Evolutionary conservation across 208 protist species (phyloP).

Genomic region (Trichomonas gallinae): DNA sequence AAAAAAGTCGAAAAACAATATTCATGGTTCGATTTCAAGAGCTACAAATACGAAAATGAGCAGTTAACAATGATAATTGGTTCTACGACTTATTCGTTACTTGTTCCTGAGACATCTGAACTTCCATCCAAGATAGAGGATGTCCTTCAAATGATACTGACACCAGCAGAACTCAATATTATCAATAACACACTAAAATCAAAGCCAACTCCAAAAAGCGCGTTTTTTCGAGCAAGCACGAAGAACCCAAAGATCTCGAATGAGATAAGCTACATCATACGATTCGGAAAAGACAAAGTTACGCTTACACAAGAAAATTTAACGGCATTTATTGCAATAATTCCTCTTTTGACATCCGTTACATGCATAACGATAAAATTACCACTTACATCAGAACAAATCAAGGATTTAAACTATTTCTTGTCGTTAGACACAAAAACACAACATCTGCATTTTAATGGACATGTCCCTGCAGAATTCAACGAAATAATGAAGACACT

Average conservation of each 20-base stretch:
- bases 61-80: neutral
- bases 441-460: neutral
- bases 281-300: neutral
- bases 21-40: neutral
- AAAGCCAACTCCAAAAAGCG: neutral
- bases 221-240: neutral
- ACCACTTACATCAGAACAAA: neutral
- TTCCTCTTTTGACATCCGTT: neutral
- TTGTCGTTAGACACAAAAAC: neutral
- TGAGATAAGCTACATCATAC: neutral
- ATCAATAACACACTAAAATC: neutral
- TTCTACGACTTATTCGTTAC: neutral
- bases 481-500: neutral
- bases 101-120: neutral
- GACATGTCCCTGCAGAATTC: neutral
- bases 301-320: neutral
- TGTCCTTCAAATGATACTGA: neutral
- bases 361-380: neutral
- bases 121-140: neutral
- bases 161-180: neutral
- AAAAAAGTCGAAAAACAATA: neutral
- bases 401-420: neutral
- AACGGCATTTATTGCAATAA: neutral
- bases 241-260: neutral
- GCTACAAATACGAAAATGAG: neutral